Conservation (phyloP, 1,284 basidiomycete genomes). For the Xerocomus amazonicus region DNA sequence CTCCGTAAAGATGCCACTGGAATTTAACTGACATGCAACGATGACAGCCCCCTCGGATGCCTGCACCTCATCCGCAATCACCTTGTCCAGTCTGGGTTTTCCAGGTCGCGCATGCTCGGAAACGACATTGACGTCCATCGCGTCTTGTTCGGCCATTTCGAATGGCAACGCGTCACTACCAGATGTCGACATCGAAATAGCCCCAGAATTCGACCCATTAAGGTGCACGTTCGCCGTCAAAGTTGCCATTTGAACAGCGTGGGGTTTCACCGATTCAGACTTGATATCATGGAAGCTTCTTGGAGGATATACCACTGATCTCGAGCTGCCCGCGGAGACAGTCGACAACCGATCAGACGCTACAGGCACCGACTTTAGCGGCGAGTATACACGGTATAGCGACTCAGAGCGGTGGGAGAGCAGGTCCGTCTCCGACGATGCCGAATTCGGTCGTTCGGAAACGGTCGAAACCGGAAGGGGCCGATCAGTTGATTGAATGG, state of each 20-base stretch:
- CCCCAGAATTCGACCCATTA: neutral
- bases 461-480: conserved; percentile 18
- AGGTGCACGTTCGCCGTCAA: neutral
- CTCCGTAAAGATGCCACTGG: neutral
- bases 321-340: conserved; percentile 1
- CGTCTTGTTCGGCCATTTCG: conserved; percentile 64
- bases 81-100: conserved; percentile 66
- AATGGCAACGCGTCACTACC: conserved; percentile 31
- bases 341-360: conserved; percentile 3
- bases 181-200: conserved; percentile 8
- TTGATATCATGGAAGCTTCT: conserved; percentile 13
- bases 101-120: conserved; percentile 72
- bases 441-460: conserved; percentile 14
- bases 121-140: conserved; percentile 61
- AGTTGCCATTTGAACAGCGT: conserved; percentile 6
- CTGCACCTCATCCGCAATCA: conserved; percentile 67
- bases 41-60: conserved; percentile 53
- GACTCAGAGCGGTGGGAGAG: conserved; percentile 11
- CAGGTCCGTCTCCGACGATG: conserved; percentile 16
- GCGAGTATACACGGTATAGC: conserved; percentile 2
- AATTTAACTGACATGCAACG: conserved; percentile 58
- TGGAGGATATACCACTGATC: neutral
- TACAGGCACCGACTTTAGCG: neutral
- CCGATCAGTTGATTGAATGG: conserved; percentile 20
- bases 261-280: conserved; percentile 32